Conservation (phyloP, 768 basidiomycete genomes). For the Brasilioporus rufonigricans region DNA sequence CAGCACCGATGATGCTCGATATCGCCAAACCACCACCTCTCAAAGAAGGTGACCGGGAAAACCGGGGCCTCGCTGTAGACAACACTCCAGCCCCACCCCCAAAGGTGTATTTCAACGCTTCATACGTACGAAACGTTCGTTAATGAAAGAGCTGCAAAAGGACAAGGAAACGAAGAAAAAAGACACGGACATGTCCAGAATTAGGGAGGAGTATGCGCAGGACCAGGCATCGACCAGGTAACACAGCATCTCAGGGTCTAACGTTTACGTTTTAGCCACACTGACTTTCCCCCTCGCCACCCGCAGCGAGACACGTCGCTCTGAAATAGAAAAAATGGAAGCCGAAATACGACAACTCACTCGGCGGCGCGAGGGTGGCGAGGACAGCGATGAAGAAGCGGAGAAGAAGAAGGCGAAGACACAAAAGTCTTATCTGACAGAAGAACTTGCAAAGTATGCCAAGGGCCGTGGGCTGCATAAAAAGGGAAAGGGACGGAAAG, state of each 20-base stretch:
- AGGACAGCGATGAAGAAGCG: slow-evolving; percentile 63
- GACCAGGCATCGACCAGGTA: slow-evolving; percentile 67
- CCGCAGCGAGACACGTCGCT: slow-evolving; percentile 58
- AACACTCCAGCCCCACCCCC: background rate
- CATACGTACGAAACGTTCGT: background rate
- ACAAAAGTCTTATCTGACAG: slow-evolving; percentile 65
- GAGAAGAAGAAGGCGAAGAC: slow-evolving; percentile 57
- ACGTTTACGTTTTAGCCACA: too few relatives aligned
- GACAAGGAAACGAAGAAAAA: slow-evolving; percentile 23
- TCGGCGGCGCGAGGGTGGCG: slow-evolving; percentile 52
- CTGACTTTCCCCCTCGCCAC: background rate
- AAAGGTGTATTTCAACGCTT: slow-evolving; percentile 16
- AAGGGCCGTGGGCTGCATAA: slow-evolving; percentile 58
- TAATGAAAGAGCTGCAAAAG: background rate
- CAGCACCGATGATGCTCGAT: slow-evolving; percentile 12
- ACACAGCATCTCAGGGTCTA: slow-evolving; percentile 2
- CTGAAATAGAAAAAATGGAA: slow-evolving; percentile 86
- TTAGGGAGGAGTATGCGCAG: slow-evolving; percentile 71
- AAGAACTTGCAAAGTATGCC: slow-evolving; percentile 80
- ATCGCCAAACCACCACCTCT: slow-evolving; percentile 1
- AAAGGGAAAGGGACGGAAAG: slow-evolving; percentile 58
- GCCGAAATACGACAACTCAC: slow-evolving; percentile 79
- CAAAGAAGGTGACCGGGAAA: slow-evolving; percentile 3
- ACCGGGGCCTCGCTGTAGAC: background rate
- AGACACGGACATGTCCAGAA: slow-evolving; percentile 58